Evolutionary conservation across 2,329 filamentous ascomycete species (phyloP).

Genomic region (Mollisia scopiformis): DNA sequence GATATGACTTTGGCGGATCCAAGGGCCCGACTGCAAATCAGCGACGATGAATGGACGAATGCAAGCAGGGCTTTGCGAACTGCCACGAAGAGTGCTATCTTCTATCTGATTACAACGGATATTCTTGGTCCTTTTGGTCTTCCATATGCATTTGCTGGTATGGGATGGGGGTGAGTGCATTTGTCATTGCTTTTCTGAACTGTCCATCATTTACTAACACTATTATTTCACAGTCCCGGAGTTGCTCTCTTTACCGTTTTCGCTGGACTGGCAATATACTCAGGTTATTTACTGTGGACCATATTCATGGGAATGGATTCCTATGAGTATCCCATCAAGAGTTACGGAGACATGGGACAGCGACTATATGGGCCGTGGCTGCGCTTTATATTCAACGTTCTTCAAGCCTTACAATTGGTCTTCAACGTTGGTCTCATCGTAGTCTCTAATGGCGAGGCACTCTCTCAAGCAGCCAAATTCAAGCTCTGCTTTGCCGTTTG

Average conservation of each 20-base stretch:
- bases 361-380: conserved; percentile 40
- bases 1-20: background rate
- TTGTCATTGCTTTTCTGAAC: background rate
- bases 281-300: conserved; percentile 5
- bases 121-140: background rate
- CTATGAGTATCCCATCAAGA: conserved; percentile 4
- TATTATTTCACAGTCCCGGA: conserved; percentile 1
- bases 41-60: conserved; percentile 2
- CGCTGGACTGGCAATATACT: conserved; percentile 8
- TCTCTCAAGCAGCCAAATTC: conserved; percentile 53
- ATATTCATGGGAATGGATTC: conserved; percentile 17
- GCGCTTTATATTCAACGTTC: conserved; percentile 6
- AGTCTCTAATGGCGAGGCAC: conserved; percentile 53
- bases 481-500: conserved; percentile 55
- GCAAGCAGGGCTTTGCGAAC: background rate
- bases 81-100: background rate
- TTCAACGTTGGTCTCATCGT: conserved; percentile 54
- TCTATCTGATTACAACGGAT: background rate
- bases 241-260: conserved; percentile 13
- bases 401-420: conserved; percentile 48
- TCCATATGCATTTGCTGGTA: background rate
- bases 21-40: background rate
- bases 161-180: background rate
- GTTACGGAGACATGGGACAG: conserved; percentile 35
- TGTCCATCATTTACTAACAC: background rate